Evolutionary conservation across 2,329 filamentous ascomycete genomes (phyloP), one percentile per base, ranked within the genome.

Genomic region (Fusarium incarnatum): DNA sequence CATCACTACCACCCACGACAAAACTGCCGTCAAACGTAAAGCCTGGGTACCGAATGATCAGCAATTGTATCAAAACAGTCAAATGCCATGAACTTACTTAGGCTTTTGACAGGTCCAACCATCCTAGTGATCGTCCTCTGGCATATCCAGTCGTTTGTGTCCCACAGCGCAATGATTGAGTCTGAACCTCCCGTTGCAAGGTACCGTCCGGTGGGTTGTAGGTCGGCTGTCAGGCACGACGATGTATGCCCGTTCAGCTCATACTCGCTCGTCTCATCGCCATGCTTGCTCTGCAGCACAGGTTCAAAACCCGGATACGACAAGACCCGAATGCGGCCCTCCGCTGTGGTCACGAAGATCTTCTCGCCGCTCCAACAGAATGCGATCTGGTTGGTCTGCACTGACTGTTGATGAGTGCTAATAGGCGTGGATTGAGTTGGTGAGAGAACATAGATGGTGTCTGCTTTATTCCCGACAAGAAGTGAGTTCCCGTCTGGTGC

Each of bases 1-100:
- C 91, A 57, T 94, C 92, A 61, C 90, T 92, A 22, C 92, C 92
- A 12, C 89, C 92, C 4, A 91, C 88, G 25, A 94, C 81, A 76
- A 90, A 95, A 74, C 88, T 90, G 2, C 92, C 92, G 73, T 94
- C 92, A 79, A 92, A 94, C 18, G 88, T 92, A 77, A 94, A 95
- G 75, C 91, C 90, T 88, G 25, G 23, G 49, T 27, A 27, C 10
- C 28, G 47, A 68, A n/a, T 30, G 16, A 47, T 74, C 46, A 74
- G 72, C 42, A 16, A 55, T 25, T 13, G 44, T 50, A 34, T 7
- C 34, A 25, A 52, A 44, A 23, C 23, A 25, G 48, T 37, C 3
- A 32, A 25, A n/a, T 50, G 11, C 22, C 25, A 40, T 32, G n/a
- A 28, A 81, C 86, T 65, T 79, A 89, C 87, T 89, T 60, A 94